Evolutionary conservation across 2,329 filamentous ascomycete genomes (phyloP).

Genomic region (Aspergillus sp.): DNA sequence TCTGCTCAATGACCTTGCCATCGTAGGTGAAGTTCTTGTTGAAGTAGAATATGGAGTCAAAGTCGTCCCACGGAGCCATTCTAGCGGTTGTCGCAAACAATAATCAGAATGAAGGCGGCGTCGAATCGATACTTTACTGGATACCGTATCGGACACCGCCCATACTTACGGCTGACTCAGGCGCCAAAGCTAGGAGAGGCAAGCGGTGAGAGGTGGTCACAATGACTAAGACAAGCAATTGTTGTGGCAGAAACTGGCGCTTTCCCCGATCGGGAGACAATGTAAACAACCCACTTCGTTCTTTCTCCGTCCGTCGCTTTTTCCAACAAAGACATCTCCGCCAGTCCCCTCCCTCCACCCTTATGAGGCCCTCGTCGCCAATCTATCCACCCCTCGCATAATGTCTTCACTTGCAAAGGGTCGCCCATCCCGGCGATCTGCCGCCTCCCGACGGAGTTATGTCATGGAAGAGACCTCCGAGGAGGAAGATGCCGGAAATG

Average conservation of each 20-base stretch:
- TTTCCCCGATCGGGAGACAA: constrained; percentile 33
- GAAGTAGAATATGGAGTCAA: constrained; percentile 66
- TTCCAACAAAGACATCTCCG: constrained; percentile 12
- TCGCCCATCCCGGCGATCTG: constrained; percentile 60
- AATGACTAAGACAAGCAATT: constrained; percentile 6
- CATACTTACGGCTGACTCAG: constrained; percentile 12
- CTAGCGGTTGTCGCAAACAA: constrained; percentile 12
- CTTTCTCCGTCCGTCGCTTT: constrained; percentile 14
- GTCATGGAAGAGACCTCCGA: constrained; percentile 78
- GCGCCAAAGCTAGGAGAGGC: neutral
- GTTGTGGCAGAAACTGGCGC: constrained; percentile 35
- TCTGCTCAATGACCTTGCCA: constrained; percentile 60
- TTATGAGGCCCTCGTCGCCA: constrained; percentile 27
- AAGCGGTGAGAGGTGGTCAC: constrained; percentile 24
- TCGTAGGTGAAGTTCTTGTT: constrained; percentile 63
- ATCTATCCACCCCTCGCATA: constrained; percentile 17
- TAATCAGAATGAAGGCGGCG: neutral
- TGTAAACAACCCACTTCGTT: constrained; percentile 42
- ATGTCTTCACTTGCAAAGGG: constrained; percentile 45
- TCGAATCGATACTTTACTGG: constrained; percentile 7
- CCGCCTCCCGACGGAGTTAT: constrained; percentile 66
- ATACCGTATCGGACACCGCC: neutral
- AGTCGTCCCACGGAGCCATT: constrained; percentile 57
- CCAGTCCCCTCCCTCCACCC: constrained; percentile 19
- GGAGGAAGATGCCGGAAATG: constrained; percentile 60